Conservation (phyloP, 768 basidiomycete species). For the Kwoniella botswanensis region DNA sequence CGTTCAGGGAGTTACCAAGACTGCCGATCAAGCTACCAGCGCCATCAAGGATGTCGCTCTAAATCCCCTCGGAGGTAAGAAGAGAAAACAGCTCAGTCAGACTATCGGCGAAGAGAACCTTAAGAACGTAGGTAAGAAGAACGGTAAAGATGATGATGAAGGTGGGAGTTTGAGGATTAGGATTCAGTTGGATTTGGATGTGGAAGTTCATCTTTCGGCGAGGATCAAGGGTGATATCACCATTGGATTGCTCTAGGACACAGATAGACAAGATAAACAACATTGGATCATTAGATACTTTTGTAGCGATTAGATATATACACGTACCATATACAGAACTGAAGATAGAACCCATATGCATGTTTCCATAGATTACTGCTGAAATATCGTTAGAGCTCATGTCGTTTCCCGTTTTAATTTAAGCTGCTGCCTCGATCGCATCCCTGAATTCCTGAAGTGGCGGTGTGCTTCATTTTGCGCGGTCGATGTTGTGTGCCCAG, state of each 20-base stretch:
- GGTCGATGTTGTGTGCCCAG: not conserved
- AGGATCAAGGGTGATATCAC: conserved; percentile 25
- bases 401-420: not conserved
- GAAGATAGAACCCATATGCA: not conserved
- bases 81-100: not conserved
- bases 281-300: not conserved
- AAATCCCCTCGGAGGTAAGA: conserved; percentile 5
- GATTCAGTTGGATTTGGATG: conserved; percentile 21
- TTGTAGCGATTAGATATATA: not conserved
- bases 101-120: not conserved
- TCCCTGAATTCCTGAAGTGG: not conserved
- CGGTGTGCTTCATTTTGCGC: not conserved
- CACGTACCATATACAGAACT: not conserved
- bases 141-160: conserved; percentile 5
- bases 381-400: not conserved
- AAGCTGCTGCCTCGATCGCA: not conserved
- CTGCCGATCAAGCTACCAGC: not conserved
- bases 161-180: conserved; percentile 7
- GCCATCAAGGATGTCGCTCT: not conserved
- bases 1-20: not conserved
- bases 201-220: conserved; percentile 16
- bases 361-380: not conserved
- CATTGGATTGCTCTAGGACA: conserved; percentile 14
- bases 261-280: not conserved
- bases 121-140: not conserved